Conservation (phyloP, 2,329 filamentous ascomycete genomes). For the Fusarium praegraminearum region DNA sequence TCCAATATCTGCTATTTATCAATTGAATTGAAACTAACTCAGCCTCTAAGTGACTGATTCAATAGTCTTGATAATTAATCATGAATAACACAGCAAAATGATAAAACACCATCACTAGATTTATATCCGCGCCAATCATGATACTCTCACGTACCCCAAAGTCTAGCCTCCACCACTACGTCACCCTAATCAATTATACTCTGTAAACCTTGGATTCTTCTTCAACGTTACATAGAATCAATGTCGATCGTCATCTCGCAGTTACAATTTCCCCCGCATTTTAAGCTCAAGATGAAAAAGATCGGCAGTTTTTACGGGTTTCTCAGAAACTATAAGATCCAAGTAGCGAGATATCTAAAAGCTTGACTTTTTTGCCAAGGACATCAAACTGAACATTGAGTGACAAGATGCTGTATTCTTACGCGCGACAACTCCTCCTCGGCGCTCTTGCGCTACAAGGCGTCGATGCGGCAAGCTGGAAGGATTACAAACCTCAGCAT, state of each 20-base stretch:
- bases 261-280: slow-evolving; percentile 10
- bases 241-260: background rate
- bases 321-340: background rate
- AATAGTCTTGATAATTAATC: background rate
- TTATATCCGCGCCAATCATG: slow-evolving; percentile 14
- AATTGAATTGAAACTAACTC: background rate
- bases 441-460: background rate
- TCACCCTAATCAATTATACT: slow-evolving; percentile 8
- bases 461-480: slow-evolving; percentile 8
- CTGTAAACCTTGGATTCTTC: background rate
- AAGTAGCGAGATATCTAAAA: background rate
- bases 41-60: accelerated
- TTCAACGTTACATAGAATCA: slow-evolving; percentile 29
- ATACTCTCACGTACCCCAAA: background rate
- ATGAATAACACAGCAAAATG: background rate
- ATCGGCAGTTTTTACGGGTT: background rate
- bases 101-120: background rate
- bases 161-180: slow-evolving; percentile 5
- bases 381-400: no score
- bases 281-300: slow-evolving; percentile 1
- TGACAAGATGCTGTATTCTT: background rate
- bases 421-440: background rate
- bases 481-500: slow-evolving; percentile 18
- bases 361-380: accelerated
- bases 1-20: background rate